Base-by-base conservation (phyloP, 1,139 yeast genomes). In the Geotrichum macrosporum region DNA sequence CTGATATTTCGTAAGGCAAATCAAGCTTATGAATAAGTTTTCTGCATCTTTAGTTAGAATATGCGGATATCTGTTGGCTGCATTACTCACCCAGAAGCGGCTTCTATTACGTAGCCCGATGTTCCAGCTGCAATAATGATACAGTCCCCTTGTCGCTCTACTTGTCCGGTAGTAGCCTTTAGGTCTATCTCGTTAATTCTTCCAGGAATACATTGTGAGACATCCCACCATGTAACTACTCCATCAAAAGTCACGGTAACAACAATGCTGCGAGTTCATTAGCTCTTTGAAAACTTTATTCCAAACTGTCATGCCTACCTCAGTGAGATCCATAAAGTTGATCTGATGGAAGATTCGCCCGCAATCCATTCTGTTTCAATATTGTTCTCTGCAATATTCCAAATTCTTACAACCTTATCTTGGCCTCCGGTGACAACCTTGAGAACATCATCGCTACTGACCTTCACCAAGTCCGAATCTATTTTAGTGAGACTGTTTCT, bases 201-300 rank as follows among this genome's bases (percentile, higher is more conserved):
- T 45, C 19, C 52, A 52, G 46, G 48, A 6, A 47, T 40, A 26
- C 35, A 33, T 20, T 47, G 48, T 10, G 60, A 52, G 4, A 62
- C 47, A 36, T 60, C 60, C 68, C 67, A 65, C 65, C 66, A 63
- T 12, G 55, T 53, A 16, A 66, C 53, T 18, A 50, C 52, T 26
- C 65, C 63, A 35, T 56, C 58, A 19, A 57, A 58, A 18, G 60
- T 57, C 4, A 61, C 59, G 6, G 64, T 51, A 10, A 59, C 52
- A 31, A 62, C 38, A 21, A 51, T 46, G 43, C 56, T 48, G 9
- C 9, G 19, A 19, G n/a, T 30, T 39, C 22, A 39, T 35, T 20
- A 31, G 9, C 4, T 19, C n/a, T n/a, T n/a, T n/a, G n/a, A n/a
- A n/a, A n/a, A n/a, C n/a, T n/a, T n/a, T n/a, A n/a, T n/a, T n/a